phyloP scores from a whole-genome alignment of 129 eudicot genomes.

The Daucus carota region DH1_v3.0 NC_030382.2:48545501-48546000 shows the following conservation, averaged over 20 bases:
- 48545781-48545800: background rate
- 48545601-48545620: background rate
- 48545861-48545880: background rate
- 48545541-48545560: background rate
- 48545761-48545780: background rate
- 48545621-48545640: background rate
- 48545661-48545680: conserved; percentile 4
- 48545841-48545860: background rate
- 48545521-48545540: conserved; percentile 7
- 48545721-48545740: background rate
- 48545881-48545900: conserved; percentile 65
- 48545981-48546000: conserved; percentile 39
- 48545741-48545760: background rate
- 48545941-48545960: conserved; percentile 64
- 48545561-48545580: background rate
- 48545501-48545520: background rate
- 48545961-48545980: conserved; percentile 82
- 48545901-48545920: conserved; percentile 93
- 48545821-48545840: background rate
- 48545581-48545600: background rate
- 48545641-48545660: background rate
- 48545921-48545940: conserved; percentile 88
- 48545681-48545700: background rate
- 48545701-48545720: background rate
- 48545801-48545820: background rate